A percentile compares a stretch with the other conserved stretches of the same genome.
Evolutionary conservation across 179 eudicot genomes (phyloP).

Genomic region (Spergularia azorica): DNA sequence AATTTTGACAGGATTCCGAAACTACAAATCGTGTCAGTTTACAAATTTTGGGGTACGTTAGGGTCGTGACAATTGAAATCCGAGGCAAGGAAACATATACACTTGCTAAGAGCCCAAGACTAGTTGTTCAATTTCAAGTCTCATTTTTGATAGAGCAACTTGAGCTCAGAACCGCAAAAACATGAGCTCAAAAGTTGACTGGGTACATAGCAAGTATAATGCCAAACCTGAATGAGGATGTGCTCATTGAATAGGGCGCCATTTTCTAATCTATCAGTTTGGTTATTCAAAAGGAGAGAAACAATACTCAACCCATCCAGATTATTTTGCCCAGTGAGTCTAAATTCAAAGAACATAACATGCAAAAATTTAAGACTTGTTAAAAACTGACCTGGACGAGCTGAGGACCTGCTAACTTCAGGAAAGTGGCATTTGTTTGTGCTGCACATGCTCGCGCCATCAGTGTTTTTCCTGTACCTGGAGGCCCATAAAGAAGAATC

Average conservation of each 20-base stretch:
- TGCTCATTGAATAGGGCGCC: background rate
- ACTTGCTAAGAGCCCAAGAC: too few species aligned
- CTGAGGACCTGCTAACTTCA: constrained; percentile 96
- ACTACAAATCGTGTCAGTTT: too few species aligned
- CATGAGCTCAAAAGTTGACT: background rate
- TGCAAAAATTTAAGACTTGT: background rate
- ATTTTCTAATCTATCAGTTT: background rate
- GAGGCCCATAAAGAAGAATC: constrained; percentile 95
- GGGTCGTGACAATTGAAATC: too few species aligned
- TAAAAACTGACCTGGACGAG: constrained; percentile 75
- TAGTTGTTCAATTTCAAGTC: too few species aligned
- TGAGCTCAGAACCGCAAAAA: background rate
- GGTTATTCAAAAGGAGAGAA: background rate
- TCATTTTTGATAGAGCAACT: background rate
- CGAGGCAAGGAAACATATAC: too few species aligned
- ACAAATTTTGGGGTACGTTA: too few species aligned
- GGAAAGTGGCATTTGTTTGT: constrained; percentile 96
- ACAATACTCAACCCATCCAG: background rate
- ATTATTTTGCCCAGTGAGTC: background rate
- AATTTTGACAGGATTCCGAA: too few species aligned
- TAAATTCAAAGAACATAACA: background rate
- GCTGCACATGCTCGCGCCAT: constrained; percentile 99
- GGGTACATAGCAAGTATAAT: too few species aligned
- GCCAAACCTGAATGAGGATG: background rate
- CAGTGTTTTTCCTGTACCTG: constrained; percentile 94